Evolutionary conservation across 352 stramenopile species (phyloP), one percentile per base, ranked within the genome.

Genomic region (Elongisporangium anandrum): DNA sequence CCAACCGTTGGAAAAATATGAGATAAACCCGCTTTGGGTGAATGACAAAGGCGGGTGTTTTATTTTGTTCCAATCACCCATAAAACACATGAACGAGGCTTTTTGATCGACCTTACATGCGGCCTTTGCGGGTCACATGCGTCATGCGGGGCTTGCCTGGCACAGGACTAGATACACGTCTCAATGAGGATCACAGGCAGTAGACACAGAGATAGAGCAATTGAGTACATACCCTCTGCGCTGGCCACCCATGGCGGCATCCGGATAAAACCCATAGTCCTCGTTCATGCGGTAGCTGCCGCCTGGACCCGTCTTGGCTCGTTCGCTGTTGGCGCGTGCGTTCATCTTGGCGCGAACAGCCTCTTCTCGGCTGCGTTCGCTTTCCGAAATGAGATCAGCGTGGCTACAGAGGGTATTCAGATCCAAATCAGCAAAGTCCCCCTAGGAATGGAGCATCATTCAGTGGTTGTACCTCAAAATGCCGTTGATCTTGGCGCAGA

Each of bases 401-500:
- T 81, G 55, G 41, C 81, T 92, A 24, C n/a, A 19, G 50, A 54
- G 51, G 0, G 52, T 19, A 39, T 56, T 15, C 20, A n/a, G 48
- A 9, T 22, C 19, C 10, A 17, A n/a, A 19, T 26, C n/a, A 49
- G 10, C 21, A 22, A 1, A 5, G 38, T n/a, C n/a, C n/a, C n/a
- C n/a, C n/a, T n/a, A n/a, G n/a, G n/a, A n/a, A 19, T 45, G 34
- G 5, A 45, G 13, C 8, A 45, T 38, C 26, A 5, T 38, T 38
- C 6, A 2, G 26, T 9, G 48, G 26, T 52, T 61, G 10, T 71
- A 92, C 85, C 38, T 77, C 29, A 92, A 69, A 63, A 94, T 88
- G 22, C 65, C 63, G 60, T 92, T 74, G 29, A 94, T 90, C 56
- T 82, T 85, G 48, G 59, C 54, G 65, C 78, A 77, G 29, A 90